Percentiles rank a stretch among this genome's conserved stretches.
Conservation (phyloP, 148 eudicot species). For the Rhododendron kiyosumense region DNA sequence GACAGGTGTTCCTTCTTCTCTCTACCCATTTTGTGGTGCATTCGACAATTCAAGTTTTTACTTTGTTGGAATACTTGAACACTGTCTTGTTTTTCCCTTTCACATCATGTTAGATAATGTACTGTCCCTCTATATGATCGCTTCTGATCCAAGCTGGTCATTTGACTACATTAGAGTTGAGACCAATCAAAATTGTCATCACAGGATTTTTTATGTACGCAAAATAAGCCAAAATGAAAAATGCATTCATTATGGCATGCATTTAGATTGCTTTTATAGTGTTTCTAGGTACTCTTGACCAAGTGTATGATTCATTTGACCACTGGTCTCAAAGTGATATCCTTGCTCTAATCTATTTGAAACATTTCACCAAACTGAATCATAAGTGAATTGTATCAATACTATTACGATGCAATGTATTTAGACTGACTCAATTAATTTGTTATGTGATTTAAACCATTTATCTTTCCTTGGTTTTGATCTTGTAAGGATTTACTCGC, state of each 20-base stretch:
- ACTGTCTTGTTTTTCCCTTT: background rate
- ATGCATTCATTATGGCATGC: no score
- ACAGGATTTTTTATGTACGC: background rate
- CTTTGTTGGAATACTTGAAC: background rate
- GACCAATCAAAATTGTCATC: background rate
- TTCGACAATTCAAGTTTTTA: background rate
- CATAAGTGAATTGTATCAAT: background rate
- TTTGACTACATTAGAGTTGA: background rate
- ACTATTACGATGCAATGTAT: background rate
- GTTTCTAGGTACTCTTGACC: background rate
- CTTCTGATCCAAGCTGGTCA: background rate
- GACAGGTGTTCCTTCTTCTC: background rate
- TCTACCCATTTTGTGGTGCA: background rate
- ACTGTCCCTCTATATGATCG: background rate
- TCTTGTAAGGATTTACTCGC: background rate
- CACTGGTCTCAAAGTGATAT: background rate
- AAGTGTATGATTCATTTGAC: background rate
- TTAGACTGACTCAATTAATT: background rate
- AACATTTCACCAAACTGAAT: no score
- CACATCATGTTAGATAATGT: background rate
- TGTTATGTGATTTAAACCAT: background rate
- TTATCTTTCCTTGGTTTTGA: background rate
- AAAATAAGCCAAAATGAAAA: background rate
- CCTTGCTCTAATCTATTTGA: background rate
- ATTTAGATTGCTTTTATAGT: background rate